phyloP scores from a whole-genome alignment of 441 rosid species.

The Corymbia calophylla region DNA sequence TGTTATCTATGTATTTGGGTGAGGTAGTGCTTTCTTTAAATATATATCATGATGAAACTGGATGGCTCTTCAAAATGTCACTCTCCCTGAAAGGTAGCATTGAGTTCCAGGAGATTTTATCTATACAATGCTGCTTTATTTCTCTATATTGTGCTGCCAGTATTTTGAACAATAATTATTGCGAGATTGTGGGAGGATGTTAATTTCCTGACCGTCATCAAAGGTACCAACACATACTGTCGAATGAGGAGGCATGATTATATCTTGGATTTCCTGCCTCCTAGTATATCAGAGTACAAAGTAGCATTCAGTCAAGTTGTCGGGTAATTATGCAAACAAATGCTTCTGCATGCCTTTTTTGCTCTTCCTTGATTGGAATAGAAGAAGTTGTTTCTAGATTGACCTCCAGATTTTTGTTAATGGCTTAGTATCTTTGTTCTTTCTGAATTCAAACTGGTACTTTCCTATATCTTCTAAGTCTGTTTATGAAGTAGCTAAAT shows the following conservation, averaged over 20 bases:
- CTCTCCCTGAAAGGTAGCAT: neutral
- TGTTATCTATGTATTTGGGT: neutral
- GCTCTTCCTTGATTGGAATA: neutral
- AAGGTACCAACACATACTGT: constrained; percentile 66
- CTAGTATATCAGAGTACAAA: constrained; percentile 60
- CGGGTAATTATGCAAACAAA: constrained; percentile 33
- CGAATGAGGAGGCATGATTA: constrained; percentile 47
- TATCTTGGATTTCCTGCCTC: constrained; percentile 67
- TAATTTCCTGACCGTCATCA: constrained; percentile 63
- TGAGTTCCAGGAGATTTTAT: neutral
- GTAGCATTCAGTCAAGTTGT: constrained; percentile 19
- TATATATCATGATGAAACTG: neutral
- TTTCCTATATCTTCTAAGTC: neutral
- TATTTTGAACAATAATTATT: neutral
- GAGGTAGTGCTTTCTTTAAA: neutral
- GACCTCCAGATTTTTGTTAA: neutral
- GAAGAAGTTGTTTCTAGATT: neutral
- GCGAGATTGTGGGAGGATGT: constrained; percentile 48
- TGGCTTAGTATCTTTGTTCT: neutral
- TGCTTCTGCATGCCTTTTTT: neutral
- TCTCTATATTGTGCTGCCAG: neutral
- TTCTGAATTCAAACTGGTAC: neutral
- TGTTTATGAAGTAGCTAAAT: neutral
- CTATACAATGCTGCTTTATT: neutral
- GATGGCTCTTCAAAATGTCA: neutral